phyloP scores from a whole-genome alignment of 106 monocot genomes.

The Allium cepa region DNA sequence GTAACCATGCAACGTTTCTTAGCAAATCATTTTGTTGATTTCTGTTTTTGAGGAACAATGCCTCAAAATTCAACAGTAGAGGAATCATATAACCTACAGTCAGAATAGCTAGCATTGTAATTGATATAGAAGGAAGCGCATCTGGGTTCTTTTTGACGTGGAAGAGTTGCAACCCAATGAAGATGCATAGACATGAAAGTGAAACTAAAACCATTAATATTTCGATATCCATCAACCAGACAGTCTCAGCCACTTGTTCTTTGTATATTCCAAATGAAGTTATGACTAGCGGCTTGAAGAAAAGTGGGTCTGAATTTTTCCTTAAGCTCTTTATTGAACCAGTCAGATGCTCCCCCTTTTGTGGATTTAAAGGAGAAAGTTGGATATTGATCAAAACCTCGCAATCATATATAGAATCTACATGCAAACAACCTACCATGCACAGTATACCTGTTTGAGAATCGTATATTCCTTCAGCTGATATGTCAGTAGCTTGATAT shows the following conservation, averaged over 20 bases:
- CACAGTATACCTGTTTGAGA: slow-evolving; percentile 34
- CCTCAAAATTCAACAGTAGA: slow-evolving; percentile 49
- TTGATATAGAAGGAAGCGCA: slow-evolving; percentile 44
- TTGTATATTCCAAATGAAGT: slow-evolving; percentile 11
- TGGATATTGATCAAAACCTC: slow-evolving; percentile 37
- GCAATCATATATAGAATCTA: slow-evolving; percentile 27
- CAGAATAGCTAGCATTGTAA: slow-evolving; percentile 53
- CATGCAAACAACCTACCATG: slow-evolving; percentile 48
- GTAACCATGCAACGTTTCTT: slow-evolving; percentile 42
- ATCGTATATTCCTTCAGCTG: slow-evolving; percentile 72
- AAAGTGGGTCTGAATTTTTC: slow-evolving; percentile 29
- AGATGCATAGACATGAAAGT: slow-evolving; percentile 38
- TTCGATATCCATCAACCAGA: slow-evolving; percentile 50
- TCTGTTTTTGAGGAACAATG: slow-evolving; percentile 22
- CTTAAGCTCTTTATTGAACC: slow-evolving; percentile 51
- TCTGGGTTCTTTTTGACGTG: slow-evolving; percentile 36
- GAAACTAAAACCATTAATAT: slow-evolving; percentile 50
- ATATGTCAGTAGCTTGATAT: slow-evolving; percentile 12
- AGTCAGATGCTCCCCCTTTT: slow-evolving; percentile 4
- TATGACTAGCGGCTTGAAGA: slow-evolving; percentile 37
- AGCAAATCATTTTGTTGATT: slow-evolving; percentile 12
- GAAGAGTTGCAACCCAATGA: slow-evolving; percentile 39
- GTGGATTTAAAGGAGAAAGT: slow-evolving; percentile 25
- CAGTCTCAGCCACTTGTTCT: slow-evolving; percentile 2
- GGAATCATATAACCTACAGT: slow-evolving; percentile 47